phyloP scores from a whole-genome alignment of 2,329 filamentous ascomycete genomes.

The Phyllosticta citribraziliensis region DNA sequence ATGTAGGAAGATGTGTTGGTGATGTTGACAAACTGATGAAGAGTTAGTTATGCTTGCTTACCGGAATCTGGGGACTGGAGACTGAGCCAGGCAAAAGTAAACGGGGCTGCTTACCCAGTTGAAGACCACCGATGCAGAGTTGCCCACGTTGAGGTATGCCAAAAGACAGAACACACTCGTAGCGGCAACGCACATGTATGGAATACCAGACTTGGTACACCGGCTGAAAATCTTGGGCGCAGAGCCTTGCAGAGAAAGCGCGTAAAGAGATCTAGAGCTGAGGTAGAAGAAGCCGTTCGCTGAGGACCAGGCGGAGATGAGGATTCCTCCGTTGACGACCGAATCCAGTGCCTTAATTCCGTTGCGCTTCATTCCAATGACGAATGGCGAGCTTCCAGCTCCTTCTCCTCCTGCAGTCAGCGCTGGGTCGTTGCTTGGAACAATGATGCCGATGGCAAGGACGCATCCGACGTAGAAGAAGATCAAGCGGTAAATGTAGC shows the following conservation, averaged over 20 bases:
- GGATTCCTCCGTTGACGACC: constrained; percentile 58
- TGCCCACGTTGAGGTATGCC: constrained; percentile 41
- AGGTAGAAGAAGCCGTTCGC: constrained; percentile 47
- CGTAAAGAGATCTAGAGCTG: constrained; percentile 43
- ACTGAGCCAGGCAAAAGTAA: no score
- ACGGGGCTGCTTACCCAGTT: constrained; percentile 59
- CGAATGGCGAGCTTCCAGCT: constrained; percentile 43
- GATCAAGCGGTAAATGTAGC: constrained; percentile 53
- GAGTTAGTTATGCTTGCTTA: background rate
- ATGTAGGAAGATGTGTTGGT: constrained; percentile 48
- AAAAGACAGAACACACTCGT: constrained; percentile 36
- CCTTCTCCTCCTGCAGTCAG: constrained; percentile 45
- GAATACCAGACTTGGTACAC: constrained; percentile 52
- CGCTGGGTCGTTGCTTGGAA: constrained; percentile 41
- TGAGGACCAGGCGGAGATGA: constrained; percentile 55
- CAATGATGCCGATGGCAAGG: constrained; percentile 52
- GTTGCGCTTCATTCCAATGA: constrained; percentile 40
- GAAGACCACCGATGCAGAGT: constrained; percentile 42
- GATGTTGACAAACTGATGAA: constrained; percentile 42
- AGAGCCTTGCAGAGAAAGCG: constrained; percentile 52
- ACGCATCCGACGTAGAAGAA: constrained; percentile 51
- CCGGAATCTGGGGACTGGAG: no score
- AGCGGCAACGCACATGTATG: constrained; percentile 37
- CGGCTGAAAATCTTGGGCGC: constrained; percentile 52
- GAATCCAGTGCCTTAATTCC: constrained; percentile 49